phyloP scores from a whole-genome alignment of 345 rosid species.

The Bretschneidera sinensis region DNA sequence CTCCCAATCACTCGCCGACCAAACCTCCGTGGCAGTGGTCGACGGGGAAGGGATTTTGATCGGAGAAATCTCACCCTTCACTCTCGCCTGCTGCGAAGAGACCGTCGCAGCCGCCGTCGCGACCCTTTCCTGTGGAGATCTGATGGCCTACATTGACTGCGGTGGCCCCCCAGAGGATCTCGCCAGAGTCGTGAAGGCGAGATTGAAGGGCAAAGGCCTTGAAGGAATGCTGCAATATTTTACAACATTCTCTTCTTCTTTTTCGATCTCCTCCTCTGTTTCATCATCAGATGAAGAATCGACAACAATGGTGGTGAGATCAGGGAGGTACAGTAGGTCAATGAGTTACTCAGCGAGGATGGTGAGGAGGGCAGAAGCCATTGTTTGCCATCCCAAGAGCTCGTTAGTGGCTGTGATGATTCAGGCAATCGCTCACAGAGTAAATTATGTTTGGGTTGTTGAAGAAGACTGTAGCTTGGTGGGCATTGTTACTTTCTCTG shows the following conservation, averaged over 20 bases:
- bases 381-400: constrained; percentile 74
- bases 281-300: constrained; percentile 79
- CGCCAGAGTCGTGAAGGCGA: constrained; percentile 38
- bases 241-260: constrained; percentile 17
- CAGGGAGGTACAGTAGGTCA: constrained; percentile 48
- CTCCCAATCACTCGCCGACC: constrained; percentile 39
- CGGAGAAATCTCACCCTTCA: constrained; percentile 78
- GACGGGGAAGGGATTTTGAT: constrained; percentile 50
- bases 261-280: constrained; percentile 19
- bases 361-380: constrained; percentile 82
- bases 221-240: constrained; percentile 50
- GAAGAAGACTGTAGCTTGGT: constrained; percentile 69
- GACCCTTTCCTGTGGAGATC: constrained; percentile 66
- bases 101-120: constrained; percentile 64
- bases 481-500: constrained; percentile 74
- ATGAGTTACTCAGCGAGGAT: constrained; percentile 63
- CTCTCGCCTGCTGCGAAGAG: constrained; percentile 59
- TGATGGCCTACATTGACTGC: constrained; percentile 83
- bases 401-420: constrained; percentile 95
- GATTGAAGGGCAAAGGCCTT: constrained; percentile 44
- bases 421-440: constrained; percentile 82
- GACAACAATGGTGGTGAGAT: constrained; percentile 18
- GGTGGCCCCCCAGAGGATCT: constrained; percentile 83
- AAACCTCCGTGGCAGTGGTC: constrained; percentile 72
- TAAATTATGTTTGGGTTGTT: constrained; percentile 84